Evolutionary conservation across 345 rosid genomes (phyloP), one percentile per base, ranked within the genome.

Genomic region (Viola odorata): DNA sequence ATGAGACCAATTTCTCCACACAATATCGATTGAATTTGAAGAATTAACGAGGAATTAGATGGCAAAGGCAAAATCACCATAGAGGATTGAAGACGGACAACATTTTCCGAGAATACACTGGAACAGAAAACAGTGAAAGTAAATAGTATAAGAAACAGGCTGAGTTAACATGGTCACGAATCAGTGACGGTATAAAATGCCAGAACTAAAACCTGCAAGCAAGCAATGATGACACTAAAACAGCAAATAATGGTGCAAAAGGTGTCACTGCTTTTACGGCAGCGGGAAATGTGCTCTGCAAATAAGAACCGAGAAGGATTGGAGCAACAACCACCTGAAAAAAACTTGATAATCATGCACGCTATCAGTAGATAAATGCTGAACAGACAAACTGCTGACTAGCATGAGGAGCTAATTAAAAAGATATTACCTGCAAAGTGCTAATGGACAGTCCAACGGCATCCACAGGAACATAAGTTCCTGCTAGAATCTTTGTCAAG

Each of bases 391-490:
- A 40, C 6, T 37, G 32, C 8, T 4, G 50, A 4, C 10, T 8
- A 5, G 50, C 12, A 45, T 14, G 39, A 37, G 32, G 3, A 32
- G 13, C 15, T 48, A 13, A 12, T 15, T 3, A 2, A 36, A 36
- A 50, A 41, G 14, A 62, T 39, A 9, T 54, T 62, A 82, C 87
- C 82, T 84, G 85, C 58, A 86, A 63, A 63, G 92, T 83, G 80
- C 89, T 86, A 64, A 86, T 42, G 14, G 85, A 86, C 59, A 86
- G 85, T 55, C 69, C 71, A 69, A 82, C 41, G 49, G 84, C 84
- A 64, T 86, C 89, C 13, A 84, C 79, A 41, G 81, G 80, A 80
- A 86, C 92, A 68, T 65, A 80, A 62, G 92, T 73, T 75, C 89
- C 89, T 0, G 81, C 89, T 41, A 86, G 78, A 62, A 77, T 49